Evolutionary conservation across 805 yeast genomes (phyloP).

Genomic region (Brettanomyces naardenensis): DNA sequence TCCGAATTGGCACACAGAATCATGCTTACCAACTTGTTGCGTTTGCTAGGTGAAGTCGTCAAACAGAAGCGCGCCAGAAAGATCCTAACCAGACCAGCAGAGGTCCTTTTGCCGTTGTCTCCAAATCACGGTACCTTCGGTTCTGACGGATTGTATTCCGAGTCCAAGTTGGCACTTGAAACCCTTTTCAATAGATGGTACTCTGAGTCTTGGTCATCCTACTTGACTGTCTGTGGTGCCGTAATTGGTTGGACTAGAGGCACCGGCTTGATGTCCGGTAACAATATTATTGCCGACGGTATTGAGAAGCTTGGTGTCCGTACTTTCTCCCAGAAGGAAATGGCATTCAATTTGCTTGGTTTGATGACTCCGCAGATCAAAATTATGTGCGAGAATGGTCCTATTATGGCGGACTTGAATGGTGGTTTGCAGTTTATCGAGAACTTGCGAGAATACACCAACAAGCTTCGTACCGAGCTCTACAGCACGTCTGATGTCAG

Average conservation of each 20-base stretch:
- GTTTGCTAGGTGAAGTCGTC: slow-evolving; percentile 88
- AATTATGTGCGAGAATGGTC: slow-evolving; percentile 82
- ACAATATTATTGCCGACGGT: slow-evolving; percentile 96
- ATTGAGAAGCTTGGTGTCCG: slow-evolving; percentile 93
- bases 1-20: slow-evolving; percentile 98
- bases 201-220: slow-evolving; percentile 94
- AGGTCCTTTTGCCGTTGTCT: slow-evolving; percentile 90
- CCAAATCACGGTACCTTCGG: slow-evolving; percentile 99
- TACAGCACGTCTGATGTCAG: slow-evolving; percentile 83
- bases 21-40: slow-evolving; percentile 91
- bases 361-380: slow-evolving; percentile 81
- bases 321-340: slow-evolving; percentile 97
- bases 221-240: slow-evolving; percentile 96
- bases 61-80: slow-evolving; percentile 68
- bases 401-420: slow-evolving; percentile 96
- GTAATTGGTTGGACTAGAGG: slow-evolving; percentile 99
- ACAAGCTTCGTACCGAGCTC: slow-evolving; percentile 68
- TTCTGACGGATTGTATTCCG: slow-evolving; percentile 96
- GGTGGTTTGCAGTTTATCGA: slow-evolving; percentile 96
- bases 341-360: slow-evolving; percentile 98
- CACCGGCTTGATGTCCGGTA: slow-evolving; percentile 96
- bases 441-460: slow-evolving; percentile 82
- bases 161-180: slow-evolving; percentile 91
- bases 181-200: slow-evolving; percentile 98
- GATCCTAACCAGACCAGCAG: slow-evolving; percentile 95